Base-by-base conservation (phyloP, 192 early-diverging fungal genomes). In the Backusella tarrabulga region DNA sequence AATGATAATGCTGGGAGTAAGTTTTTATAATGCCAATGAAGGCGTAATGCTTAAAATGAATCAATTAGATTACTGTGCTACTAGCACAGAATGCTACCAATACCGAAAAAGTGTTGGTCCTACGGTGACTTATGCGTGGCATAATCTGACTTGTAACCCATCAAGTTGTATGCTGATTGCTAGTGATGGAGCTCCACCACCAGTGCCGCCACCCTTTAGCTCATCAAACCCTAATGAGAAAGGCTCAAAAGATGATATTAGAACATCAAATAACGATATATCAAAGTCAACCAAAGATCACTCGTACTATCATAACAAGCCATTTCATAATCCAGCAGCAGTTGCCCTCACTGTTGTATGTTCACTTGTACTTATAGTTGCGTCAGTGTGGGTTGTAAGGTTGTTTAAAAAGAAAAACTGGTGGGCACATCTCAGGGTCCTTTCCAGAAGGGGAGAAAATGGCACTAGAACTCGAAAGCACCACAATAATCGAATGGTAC, bases 1-100 rank as follows among this genome's bases (percentile, higher is more conserved):
- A 77, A 77, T 56, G 76, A 77, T 56, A 77, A 38, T 15, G 70
- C 68, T 56, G 76, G 76, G 32, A 72, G 71, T 72, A 72, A 35
- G 41, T 52, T 50, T 63, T 12, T 71, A 42, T 71, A 42, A 38
- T 11, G 11, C 7, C 56, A 63, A 63, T 9, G 11, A 63, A 29
- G 56, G 26, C 3, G 56, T 63, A 26, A 14, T 29, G 23, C 12
- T 26, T 63, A 63, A 14, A 29, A 11, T 9, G 4, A 63, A 63
- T 29, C 17, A 35, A 6, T 68, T 29, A 72, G 76, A 71, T 70
- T 77, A 68, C 71, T 77, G 76, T 70, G 76, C 76, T 7, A 77
- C 76, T 6, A 54, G 68, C 19, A 41, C 76, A 40, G 68, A 77
- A 44, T 77, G 76, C 42, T 77, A 77, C 52, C 76, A 77, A 56